These are phyloP conservation scores for Hygrophila difformis DNA, from an alignment of 257 asterid genomes.

Conservation along the genomic window DNA sequence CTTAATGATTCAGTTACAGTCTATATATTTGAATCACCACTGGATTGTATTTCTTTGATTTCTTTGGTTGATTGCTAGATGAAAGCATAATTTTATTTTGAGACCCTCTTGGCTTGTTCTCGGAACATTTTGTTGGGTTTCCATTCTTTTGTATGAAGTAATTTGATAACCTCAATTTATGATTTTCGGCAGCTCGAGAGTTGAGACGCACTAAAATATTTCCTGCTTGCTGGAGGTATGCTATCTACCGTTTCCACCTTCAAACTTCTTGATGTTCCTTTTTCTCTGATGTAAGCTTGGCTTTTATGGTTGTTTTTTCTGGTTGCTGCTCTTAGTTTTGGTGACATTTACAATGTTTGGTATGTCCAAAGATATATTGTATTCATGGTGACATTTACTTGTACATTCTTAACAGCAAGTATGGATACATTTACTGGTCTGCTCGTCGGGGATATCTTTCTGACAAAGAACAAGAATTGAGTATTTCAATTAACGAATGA, in stretches of 20 bases:
- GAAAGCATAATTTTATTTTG: conserved; percentile 2
- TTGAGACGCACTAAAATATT: conserved; percentile 69
- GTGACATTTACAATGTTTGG: conserved; percentile 73
- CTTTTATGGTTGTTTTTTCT: conserved; percentile 21
- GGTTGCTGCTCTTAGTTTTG: conserved; percentile 93
- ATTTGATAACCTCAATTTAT: conserved; percentile 10
- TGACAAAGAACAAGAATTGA: too few relatives aligned
- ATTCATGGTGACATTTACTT: conserved; percentile 75
- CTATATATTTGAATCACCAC: conserved; percentile 84
- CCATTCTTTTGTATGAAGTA: conserved; percentile 11
- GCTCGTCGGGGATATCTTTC: too few relatives aligned
- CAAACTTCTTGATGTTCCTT: conserved; percentile 4
- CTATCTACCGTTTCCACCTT: background rate
- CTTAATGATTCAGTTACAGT: background rate
- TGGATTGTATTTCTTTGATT: conserved; percentile 53
- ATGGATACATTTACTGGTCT: too few relatives aligned
- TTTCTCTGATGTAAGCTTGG: background rate
- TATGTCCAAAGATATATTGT: conserved; percentile 64
- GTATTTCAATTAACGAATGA: too few relatives aligned
- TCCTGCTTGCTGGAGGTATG: conserved; percentile 91
- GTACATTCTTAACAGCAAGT: too few relatives aligned
- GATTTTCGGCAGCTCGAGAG: conserved; percentile 55
- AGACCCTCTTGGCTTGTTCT: background rate
- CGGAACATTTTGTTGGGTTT: conserved; percentile 6
- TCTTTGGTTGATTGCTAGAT: conserved; percentile 12